phyloP scores from a whole-genome alignment of 1,139 yeast species.

The Yamadazyma triangularis region DNA sequence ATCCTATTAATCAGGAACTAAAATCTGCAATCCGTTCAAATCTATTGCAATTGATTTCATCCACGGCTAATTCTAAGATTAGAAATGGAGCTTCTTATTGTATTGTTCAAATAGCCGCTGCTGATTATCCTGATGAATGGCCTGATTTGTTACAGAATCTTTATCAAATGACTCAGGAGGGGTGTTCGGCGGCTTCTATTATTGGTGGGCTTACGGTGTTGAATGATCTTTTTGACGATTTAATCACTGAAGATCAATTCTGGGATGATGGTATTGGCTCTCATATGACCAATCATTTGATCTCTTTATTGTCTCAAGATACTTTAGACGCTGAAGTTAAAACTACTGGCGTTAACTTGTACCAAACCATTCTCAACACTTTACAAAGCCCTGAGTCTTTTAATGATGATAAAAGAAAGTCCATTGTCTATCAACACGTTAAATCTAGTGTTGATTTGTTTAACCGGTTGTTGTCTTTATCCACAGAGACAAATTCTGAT shows the following conservation, averaged over 20 bases:
- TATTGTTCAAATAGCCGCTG: slow-evolving; percentile 79
- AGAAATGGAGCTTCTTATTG: slow-evolving; percentile 69
- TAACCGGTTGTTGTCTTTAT: slow-evolving; percentile 13
- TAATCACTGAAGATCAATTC: slow-evolving; percentile 82
- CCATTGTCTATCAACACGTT: slow-evolving; percentile 27
- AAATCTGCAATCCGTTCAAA: slow-evolving; percentile 47
- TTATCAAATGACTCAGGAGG: slow-evolving; percentile 38
- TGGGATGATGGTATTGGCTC: slow-evolving; percentile 68
- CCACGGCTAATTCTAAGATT: slow-evolving; percentile 54
- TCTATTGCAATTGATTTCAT: slow-evolving; percentile 50
- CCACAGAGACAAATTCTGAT: slow-evolving; percentile 14
- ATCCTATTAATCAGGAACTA: slow-evolving; percentile 51
- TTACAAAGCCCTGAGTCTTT: slow-evolving; percentile 52
- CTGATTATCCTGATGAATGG: slow-evolving; percentile 97
- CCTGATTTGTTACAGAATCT: slow-evolving; percentile 58
- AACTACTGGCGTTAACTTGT: slow-evolving; percentile 46
- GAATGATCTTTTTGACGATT: slow-evolving; percentile 78
- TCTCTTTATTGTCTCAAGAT: slow-evolving; percentile 31
- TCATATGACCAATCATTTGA: slow-evolving; percentile 46
- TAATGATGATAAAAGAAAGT: slow-evolving; percentile 25
- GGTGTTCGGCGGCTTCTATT: slow-evolving; percentile 17
- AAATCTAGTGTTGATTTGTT: slow-evolving; percentile 16
- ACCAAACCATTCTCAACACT: slow-evolving; percentile 49
- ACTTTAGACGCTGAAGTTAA: slow-evolving; percentile 33
- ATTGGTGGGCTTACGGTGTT: slow-evolving; percentile 70